These are phyloP conservation scores for Wakefieldia striispora DNA, from an alignment of 768 basidiomycete species.

Conservation along the genomic window DNA sequence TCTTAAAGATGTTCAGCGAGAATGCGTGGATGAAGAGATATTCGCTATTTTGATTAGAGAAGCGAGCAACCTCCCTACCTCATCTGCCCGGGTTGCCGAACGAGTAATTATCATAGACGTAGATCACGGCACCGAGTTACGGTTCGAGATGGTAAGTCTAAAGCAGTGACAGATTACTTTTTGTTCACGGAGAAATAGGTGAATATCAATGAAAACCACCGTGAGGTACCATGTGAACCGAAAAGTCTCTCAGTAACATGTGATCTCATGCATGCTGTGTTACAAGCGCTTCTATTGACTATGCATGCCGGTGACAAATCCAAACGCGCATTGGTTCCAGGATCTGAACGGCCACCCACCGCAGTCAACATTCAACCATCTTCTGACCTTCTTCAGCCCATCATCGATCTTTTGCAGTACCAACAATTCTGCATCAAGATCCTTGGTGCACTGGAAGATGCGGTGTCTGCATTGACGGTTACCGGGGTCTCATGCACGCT, in stretches of 20 bases:
- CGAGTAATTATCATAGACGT: conserved; percentile 73
- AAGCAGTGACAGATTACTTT: neutral
- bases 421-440: conserved; percentile 68
- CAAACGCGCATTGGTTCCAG: conserved; percentile 34
- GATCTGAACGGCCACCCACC: conserved; percentile 26
- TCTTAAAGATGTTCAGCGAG: conserved; percentile 61
- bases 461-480: conserved; percentile 44
- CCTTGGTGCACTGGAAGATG: conserved; percentile 52
- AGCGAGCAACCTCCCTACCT: conserved; percentile 72
- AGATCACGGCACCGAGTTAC: conserved; percentile 66
- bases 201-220: conserved; percentile 25
- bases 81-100: conserved; percentile 76
- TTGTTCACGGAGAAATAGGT: conserved; percentile 29
- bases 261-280: conserved; percentile 63
- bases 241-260: conserved; percentile 40
- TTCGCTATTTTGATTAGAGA: conserved; percentile 72
- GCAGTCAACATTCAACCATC: conserved; percentile 15
- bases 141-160: conserved; percentile 66
- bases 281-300: conserved; percentile 64
- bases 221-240: conserved; percentile 9
- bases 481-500: conserved; percentile 58
- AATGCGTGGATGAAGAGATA: conserved; percentile 78
- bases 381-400: conserved; percentile 64
- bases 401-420: conserved; percentile 81
- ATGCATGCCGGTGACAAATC: conserved; percentile 51